These are phyloP conservation scores for Trichoderma guizhouense DNA, from an alignment of 2,329 filamentous ascomycete genomes.

Conservation along the genomic window DNA sequence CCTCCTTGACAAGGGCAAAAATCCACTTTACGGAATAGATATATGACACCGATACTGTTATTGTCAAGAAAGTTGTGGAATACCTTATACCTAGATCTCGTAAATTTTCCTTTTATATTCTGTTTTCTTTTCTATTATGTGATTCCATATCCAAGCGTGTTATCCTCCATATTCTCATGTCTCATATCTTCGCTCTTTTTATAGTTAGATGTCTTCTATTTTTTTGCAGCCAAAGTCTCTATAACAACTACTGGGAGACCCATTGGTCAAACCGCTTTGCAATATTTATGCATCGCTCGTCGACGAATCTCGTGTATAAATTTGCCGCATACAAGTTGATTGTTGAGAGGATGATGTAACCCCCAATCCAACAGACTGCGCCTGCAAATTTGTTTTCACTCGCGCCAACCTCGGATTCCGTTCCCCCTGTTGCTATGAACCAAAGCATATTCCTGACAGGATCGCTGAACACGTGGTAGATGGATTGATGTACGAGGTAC, in stretches of 20 bases:
- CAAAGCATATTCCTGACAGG: not conserved
- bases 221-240: too few species aligned
- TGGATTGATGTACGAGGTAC: slow-evolving; percentile 6
- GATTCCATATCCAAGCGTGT: too few species aligned
- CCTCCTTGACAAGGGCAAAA: not conserved
- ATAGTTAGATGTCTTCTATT: too few species aligned
- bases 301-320: slow-evolving; percentile 1
- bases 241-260: not conserved
- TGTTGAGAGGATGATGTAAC: slow-evolving; percentile 2
- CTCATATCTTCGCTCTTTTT: too few species aligned
- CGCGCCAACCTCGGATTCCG: not conserved
- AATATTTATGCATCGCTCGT: slow-evolving; percentile 12
- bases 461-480: slow-evolving; percentile 8
- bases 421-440: slow-evolving; percentile 2
- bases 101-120: not conserved
- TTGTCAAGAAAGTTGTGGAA: not conserved
- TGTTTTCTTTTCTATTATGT: not conserved
- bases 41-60: not conserved
- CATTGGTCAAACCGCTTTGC: slow-evolving; percentile 6
- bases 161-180: too few species aligned
- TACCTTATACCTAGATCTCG: not conserved
- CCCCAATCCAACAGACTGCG: slow-evolving; percentile 5
- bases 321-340: slow-evolving; percentile 9
- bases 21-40: not conserved
- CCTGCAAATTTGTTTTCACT: not conserved